Percentiles rank a stretch among this genome's conserved stretches.
phyloP scores from a whole-genome alignment of 805 yeast species.

The Lachancea quebecensis region DNA sequence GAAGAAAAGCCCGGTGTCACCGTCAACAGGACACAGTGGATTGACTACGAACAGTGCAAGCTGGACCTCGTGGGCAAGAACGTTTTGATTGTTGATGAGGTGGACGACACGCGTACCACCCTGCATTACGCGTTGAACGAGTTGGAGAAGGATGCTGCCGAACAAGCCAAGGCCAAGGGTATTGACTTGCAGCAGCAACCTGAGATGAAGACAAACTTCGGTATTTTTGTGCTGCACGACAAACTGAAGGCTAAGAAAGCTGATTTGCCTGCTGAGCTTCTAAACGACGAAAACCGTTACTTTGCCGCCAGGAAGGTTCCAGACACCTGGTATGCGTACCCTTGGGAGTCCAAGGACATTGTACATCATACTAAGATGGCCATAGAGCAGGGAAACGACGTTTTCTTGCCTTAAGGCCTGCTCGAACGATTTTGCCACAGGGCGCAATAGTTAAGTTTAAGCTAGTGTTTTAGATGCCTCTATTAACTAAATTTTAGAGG shows the following conservation, averaged over 20 bases:
- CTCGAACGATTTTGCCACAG: no score
- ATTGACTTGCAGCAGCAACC: conserved; percentile 37
- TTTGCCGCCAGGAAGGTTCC: conserved; percentile 71
- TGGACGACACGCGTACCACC: conserved; percentile 81
- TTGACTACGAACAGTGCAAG: conserved; percentile 60
- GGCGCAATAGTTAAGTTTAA: no score
- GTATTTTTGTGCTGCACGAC: conserved; percentile 73
- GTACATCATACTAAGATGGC: conserved; percentile 68
- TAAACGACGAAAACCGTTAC: conserved; percentile 50
- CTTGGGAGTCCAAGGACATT: conserved; percentile 78
- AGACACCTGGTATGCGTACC: conserved; percentile 80
- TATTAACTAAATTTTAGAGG: no score
- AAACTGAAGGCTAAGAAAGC: conserved; percentile 68
- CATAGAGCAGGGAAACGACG: conserved; percentile 67
- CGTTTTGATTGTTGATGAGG: conserved; percentile 73
- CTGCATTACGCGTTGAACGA: conserved; percentile 73
- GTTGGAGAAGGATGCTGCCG: conserved; percentile 60
- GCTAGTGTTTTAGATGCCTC: no score
- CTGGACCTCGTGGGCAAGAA: conserved; percentile 59
- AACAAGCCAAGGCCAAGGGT: conserved; percentile 49
- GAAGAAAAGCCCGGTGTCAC: conserved; percentile 56
- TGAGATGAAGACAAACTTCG: conserved; percentile 53
- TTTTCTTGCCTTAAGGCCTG: conserved; percentile 24
- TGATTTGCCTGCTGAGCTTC: conserved; percentile 56
- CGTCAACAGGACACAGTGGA: conserved; percentile 79